phyloP scores from a whole-genome alignment of 1,284 basidiomycete genomes.

The Gomphus sp. region DNA sequence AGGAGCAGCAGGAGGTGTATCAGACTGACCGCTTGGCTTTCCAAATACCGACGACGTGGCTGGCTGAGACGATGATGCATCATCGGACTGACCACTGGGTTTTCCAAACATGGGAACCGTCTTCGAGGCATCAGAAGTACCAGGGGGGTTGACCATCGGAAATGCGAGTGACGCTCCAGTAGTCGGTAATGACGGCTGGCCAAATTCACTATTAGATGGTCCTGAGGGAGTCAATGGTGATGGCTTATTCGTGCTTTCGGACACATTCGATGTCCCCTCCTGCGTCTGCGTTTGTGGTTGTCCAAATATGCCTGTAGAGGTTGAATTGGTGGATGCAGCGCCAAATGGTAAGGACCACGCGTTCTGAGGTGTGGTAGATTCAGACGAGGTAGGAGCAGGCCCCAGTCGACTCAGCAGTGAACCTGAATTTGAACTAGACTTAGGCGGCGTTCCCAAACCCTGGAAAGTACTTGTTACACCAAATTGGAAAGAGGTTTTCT shows the following conservation, averaged over 20 bases:
- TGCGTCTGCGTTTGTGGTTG: not conserved
- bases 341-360: not conserved
- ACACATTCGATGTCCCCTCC: not conserved
- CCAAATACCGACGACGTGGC: not conserved
- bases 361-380: not conserved
- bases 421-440: not conserved
- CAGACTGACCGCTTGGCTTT: not conserved
- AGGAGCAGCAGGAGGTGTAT: not conserved
- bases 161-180: not conserved
- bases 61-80: not conserved
- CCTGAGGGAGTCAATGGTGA: not conserved
- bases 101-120: not conserved
- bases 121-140: not conserved
- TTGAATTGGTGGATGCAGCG: no score
- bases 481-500: not conserved
- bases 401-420: conserved; percentile 1
- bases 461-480: not conserved
- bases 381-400: not conserved
- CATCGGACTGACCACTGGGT: not conserved
- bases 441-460: not conserved
- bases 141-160: not conserved
- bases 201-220: conserved; percentile 1
- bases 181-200: not conserved
- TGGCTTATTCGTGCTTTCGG: not conserved
- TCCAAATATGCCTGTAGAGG: not conserved